Percentiles rank a stretch among this genome's conserved stretches.
Evolutionary conservation across 148 eudicot species (phyloP).

Genomic region (Oxyria digyna): DNA sequence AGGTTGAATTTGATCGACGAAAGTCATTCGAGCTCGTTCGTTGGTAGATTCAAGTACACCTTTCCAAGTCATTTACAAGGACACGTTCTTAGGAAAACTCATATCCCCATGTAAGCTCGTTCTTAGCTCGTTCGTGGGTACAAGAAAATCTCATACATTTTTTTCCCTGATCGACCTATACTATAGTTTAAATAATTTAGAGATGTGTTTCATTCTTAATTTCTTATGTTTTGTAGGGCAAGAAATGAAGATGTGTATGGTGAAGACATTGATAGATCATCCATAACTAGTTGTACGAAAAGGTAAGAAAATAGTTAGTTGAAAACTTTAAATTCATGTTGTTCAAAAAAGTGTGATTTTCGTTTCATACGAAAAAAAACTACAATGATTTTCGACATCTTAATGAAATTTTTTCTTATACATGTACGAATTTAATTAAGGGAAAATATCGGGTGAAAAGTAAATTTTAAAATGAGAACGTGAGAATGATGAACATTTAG

Average conservation of each 20-base stretch:
- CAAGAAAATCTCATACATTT: not conserved
- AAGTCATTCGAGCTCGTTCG: not conserved
- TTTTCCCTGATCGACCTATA: too few relatives aligned
- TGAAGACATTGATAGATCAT: not conserved
- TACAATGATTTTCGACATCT: not conserved
- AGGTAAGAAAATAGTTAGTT: not conserved
- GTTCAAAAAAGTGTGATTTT: too few relatives aligned
- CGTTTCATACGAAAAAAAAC: too few relatives aligned
- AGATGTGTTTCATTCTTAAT: not conserved
- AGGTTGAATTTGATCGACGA: not conserved
- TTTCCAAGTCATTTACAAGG: not conserved
- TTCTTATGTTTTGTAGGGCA: not conserved
- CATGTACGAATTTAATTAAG: too few relatives aligned
- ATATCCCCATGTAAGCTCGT: not conserved
- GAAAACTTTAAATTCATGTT: not conserved
- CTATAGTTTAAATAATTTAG: not conserved
- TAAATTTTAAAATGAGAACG: too few relatives aligned
- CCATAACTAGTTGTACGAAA: not conserved
- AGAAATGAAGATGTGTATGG: not conserved
- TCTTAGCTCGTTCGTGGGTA: too few relatives aligned
- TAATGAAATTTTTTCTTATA: not conserved
- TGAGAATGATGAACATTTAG: too few relatives aligned
- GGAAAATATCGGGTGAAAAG: too few relatives aligned
- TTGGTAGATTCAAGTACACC: not conserved
- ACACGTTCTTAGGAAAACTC: not conserved